These are phyloP conservation scores for Pythium sp. DNA, from an alignment of 352 stramenopile species.

Conservation along the genomic window DNA sequence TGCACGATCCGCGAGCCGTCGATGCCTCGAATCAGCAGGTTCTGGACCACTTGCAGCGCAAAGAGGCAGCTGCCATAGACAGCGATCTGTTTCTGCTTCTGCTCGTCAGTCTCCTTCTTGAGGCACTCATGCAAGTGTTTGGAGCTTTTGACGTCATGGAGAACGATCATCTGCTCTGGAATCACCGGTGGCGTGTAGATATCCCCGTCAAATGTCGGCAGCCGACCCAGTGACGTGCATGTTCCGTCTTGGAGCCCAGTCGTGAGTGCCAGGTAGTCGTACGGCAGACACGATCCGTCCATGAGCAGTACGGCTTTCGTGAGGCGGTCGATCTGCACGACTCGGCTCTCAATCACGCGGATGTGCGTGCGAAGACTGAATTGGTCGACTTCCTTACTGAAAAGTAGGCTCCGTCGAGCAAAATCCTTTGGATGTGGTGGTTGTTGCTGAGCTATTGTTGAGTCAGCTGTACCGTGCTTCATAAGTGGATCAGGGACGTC, in stretches of 20 bases:
- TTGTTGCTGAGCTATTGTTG: conserved; percentile 5
- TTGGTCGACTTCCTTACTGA: conserved; percentile 41
- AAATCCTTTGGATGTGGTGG: conserved; percentile 33
- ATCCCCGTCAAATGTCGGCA: conserved; percentile 43
- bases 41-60: conserved; percentile 66
- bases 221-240: conserved; percentile 36
- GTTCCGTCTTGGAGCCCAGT: conserved; percentile 70
- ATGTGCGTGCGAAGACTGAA: conserved; percentile 65
- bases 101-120: conserved; percentile 7
- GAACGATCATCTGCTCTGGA: conserved; percentile 17
- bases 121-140: conserved; percentile 22
- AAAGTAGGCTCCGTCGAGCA: conserved; percentile 46
- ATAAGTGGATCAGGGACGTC: conserved; percentile 17
- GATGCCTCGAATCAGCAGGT: conserved; percentile 39
- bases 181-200: conserved; percentile 20
- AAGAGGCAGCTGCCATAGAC: conserved; percentile 68
- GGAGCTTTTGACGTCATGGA: conserved; percentile 20
- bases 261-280: conserved; percentile 81
- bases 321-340: conserved; percentile 73
- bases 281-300: conserved; percentile 79
- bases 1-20: conserved; percentile 47
- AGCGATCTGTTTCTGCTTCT: conserved; percentile 31
- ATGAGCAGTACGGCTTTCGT: conserved; percentile 69
- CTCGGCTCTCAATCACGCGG: conserved; percentile 48
- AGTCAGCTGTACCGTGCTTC: background rate